These are phyloP conservation scores for Pichia thaimueangensis DNA, from an alignment of 805 yeast species.

Conservation along the genomic window DNA sequence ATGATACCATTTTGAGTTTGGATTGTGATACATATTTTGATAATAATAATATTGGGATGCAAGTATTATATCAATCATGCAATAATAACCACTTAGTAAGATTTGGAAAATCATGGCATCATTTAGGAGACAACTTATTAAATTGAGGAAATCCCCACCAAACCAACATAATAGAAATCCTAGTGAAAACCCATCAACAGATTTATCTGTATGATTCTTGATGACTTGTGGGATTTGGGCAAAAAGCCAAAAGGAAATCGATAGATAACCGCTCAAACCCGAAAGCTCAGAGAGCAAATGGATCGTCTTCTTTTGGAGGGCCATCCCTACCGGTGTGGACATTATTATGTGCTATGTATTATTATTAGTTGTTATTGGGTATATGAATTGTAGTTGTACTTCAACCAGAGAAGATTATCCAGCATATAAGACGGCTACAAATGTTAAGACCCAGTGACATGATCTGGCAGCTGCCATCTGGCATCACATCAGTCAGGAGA, in stretches of 20 bases:
- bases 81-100: slow-evolving; percentile 40
- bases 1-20: slow-evolving; percentile 23
- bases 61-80: slow-evolving; percentile 41
- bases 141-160: slow-evolving; percentile 53
- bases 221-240: slow-evolving; percentile 71
- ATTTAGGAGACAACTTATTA: slow-evolving; percentile 42
- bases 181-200: slow-evolving; percentile 63
- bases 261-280: slow-evolving; percentile 29
- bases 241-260: slow-evolving; percentile 58
- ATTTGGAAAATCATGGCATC: slow-evolving; percentile 43
- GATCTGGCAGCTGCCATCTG: too few species aligned
- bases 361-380: too few species aligned
- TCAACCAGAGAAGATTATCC: too few species aligned
- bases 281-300: slow-evolving; percentile 18
- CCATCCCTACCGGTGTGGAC: neutral
- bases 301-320: neutral
- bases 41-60: slow-evolving; percentile 45
- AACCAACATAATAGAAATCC: slow-evolving; percentile 59
- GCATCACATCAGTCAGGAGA: too few species aligned
- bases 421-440: too few species aligned
- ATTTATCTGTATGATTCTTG: slow-evolving; percentile 48
- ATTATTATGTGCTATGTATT: neutral
- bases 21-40: slow-evolving; percentile 35
- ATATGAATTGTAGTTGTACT: too few species aligned
- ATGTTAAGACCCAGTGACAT: too few species aligned